Percentiles rank a stretch among this genome's conserved stretches.
Conservation (phyloP, 768 basidiomycete species). For the Favolaschia claudopus region DNA sequence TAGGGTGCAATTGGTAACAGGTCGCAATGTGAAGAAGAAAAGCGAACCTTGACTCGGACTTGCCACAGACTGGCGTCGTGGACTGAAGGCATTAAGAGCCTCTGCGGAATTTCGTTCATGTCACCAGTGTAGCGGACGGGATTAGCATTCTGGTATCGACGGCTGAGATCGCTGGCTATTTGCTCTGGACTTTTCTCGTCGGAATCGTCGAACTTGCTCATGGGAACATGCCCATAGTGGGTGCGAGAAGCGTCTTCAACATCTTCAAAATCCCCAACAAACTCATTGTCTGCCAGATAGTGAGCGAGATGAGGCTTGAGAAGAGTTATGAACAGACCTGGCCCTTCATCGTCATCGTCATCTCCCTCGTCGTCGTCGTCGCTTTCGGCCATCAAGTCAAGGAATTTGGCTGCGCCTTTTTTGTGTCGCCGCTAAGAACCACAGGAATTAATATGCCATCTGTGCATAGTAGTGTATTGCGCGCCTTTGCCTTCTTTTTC, state of each 20-base stretch:
- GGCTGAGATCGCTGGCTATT: slow-evolving; percentile 82
- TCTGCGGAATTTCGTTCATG: slow-evolving; percentile 92
- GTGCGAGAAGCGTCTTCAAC: slow-evolving; percentile 68
- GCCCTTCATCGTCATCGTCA: slow-evolving; percentile 74
- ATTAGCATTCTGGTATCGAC: slow-evolving; percentile 74
- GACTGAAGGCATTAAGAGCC: slow-evolving; percentile 94
- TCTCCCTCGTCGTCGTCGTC: slow-evolving; percentile 96
- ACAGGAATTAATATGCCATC: slow-evolving; percentile 11
- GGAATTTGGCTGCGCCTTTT: slow-evolving; percentile 78
- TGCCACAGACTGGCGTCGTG: slow-evolving; percentile 97
- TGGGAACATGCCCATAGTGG: slow-evolving; percentile 74
- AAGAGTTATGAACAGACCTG: slow-evolving; percentile 42
- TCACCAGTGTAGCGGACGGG: slow-evolving; percentile 86
- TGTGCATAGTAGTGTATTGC: neutral
- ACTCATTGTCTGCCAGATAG: slow-evolving; percentile 57
- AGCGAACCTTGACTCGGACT: slow-evolving; percentile 85
- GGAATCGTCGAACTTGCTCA: slow-evolving; percentile 66
- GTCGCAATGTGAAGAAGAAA: neutral
- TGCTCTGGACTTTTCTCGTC: slow-evolving; percentile 83
- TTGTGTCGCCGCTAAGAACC: slow-evolving; percentile 66
- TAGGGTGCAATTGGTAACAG: slow-evolving; percentile 39
- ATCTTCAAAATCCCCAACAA: slow-evolving; percentile 74
- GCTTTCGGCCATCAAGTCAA: slow-evolving; percentile 96
- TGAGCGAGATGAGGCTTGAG: neutral
- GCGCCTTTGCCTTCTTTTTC: slow-evolving; percentile 50